phyloP scores from a whole-genome alignment of 345 rosid species.

The Aegle marmelos region DNA sequence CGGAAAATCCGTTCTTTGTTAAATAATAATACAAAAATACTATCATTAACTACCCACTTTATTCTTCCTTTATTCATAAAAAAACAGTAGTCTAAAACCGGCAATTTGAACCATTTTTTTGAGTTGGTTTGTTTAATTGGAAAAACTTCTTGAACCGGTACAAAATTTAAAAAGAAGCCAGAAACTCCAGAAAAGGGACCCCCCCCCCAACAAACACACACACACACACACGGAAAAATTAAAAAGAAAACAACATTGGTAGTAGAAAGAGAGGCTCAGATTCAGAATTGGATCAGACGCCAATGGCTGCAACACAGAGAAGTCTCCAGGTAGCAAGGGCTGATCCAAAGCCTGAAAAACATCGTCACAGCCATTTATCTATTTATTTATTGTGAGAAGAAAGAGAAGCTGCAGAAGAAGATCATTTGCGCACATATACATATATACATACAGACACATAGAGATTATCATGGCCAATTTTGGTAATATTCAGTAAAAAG shows the following conservation, averaged over 20 bases:
- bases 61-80: too few relatives aligned
- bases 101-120: too few relatives aligned
- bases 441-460: neutral
- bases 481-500: neutral
- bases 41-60: too few relatives aligned
- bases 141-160: neutral
- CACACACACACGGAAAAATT: neutral
- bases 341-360: neutral
- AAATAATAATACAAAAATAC: too few relatives aligned
- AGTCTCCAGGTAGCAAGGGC: neutral
- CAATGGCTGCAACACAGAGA: constrained; percentile 1
- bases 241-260: neutral
- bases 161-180: neutral
- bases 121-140: too few relatives aligned
- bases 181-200: neutral
- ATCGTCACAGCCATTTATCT: neutral
- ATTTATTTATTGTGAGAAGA: neutral
- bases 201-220: neutral
- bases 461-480: neutral
- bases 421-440: neutral
- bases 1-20: too few relatives aligned
- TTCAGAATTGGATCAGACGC: neutral
- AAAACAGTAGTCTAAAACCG: too few relatives aligned
- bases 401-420: neutral
- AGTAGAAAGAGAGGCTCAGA: neutral